A percentile compares a stretch with the other conserved stretches of the same genome.
phyloP scores from a whole-genome alignment of 2,329 filamentous ascomycete genomes.

The Fusarium sp. region DNA sequence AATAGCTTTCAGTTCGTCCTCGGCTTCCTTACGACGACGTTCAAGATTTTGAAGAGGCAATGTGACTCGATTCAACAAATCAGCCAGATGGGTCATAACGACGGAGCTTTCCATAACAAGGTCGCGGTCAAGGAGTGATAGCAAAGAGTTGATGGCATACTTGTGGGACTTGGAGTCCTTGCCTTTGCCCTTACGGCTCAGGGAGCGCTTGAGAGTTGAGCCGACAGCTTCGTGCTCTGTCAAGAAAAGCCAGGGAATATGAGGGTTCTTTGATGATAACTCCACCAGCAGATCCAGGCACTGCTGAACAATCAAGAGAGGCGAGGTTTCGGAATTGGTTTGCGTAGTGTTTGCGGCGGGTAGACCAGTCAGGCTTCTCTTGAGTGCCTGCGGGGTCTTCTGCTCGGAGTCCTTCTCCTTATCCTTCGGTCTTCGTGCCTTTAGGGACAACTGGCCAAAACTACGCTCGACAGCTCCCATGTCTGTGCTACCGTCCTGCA shows the following conservation, averaged over 20 bases:
- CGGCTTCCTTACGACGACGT: slow-evolving; percentile 81
- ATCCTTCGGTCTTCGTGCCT: slow-evolving; percentile 81
- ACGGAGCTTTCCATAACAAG: slow-evolving; percentile 96
- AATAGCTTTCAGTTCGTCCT: slow-evolving; percentile 61
- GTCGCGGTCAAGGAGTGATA: slow-evolving; percentile 89
- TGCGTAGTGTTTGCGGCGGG: slow-evolving; percentile 56
- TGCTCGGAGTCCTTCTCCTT: slow-evolving; percentile 67
- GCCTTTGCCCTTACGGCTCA: slow-evolving; percentile 85
- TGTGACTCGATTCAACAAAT: slow-evolving; percentile 88
- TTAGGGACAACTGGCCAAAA: slow-evolving; percentile 91
- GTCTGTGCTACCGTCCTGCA: slow-evolving; percentile 95
- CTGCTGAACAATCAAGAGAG: slow-evolving; percentile 94
- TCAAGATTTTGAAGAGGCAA: slow-evolving; percentile 84
- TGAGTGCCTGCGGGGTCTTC: slow-evolving; percentile 84
- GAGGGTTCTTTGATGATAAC: slow-evolving; percentile 83
- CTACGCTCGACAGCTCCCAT: slow-evolving; percentile 94
- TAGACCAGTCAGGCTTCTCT: slow-evolving; percentile 76
- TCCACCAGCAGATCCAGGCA: slow-evolving; percentile 88
- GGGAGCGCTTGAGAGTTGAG: slow-evolving; percentile 78
- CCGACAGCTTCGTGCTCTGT: slow-evolving; percentile 87
- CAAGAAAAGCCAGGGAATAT: slow-evolving; percentile 91
- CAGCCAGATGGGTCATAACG: slow-evolving; percentile 94
- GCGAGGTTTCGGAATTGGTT: slow-evolving; percentile 87
- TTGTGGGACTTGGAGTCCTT: slow-evolving; percentile 87
- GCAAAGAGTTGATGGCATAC: slow-evolving; percentile 90